Evolutionary conservation across 768 basidiomycete genomes (phyloP), one percentile per base, ranked within the genome.

Genomic region (Fomitopsis pulvina): DNA sequence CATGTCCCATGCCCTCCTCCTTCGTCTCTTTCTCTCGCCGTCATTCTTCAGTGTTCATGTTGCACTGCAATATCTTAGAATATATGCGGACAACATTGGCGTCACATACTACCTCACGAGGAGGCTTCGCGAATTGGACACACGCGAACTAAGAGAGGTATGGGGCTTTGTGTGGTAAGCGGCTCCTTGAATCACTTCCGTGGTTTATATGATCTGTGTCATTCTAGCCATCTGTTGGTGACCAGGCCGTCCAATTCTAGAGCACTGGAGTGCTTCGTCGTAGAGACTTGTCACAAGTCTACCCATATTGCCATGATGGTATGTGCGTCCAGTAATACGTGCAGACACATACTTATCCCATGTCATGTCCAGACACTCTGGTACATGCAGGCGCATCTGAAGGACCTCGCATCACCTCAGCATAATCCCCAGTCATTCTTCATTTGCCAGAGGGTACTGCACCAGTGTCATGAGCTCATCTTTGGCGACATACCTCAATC

Each of bases 321-420:
- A 61, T 68, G 94, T 82, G 51, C 38, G 38, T 25, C 41, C 34
- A 8, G 3, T 44, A 3, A 3, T 27, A 18, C 20, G 55, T 46
- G 30, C 24, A 20, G 2, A 20, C 30, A 46, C 20, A 42, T 4
- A 16, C 34, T 22, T 42, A 42, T n/a, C n/a, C n/a, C 34, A 10
- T 18, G 26, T 21, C 37, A 37, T 26, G 24, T 22, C 7, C 63
- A 94, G 92, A 97, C 96, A 0, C 70, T 99, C 40, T 98, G 95
- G 93, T 96, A 94, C 68, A 94, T 98, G 87, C 96, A 98, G 78
- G 91, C 95, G 14, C 83, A 88, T 24, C 74, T 99, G 18, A 81
- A 80, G 50, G 96, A 99, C 66, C 74, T 97, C 7, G 77, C 84
- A 0, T 59, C 67, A 40, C 54, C 59, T 30, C 74, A 71, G 12